Percentiles rank a stretch among this genome's conserved stretches.
phyloP scores from a whole-genome alignment of 163 green algal species.

The Coccomyxa subellipsoidea region DNA sequence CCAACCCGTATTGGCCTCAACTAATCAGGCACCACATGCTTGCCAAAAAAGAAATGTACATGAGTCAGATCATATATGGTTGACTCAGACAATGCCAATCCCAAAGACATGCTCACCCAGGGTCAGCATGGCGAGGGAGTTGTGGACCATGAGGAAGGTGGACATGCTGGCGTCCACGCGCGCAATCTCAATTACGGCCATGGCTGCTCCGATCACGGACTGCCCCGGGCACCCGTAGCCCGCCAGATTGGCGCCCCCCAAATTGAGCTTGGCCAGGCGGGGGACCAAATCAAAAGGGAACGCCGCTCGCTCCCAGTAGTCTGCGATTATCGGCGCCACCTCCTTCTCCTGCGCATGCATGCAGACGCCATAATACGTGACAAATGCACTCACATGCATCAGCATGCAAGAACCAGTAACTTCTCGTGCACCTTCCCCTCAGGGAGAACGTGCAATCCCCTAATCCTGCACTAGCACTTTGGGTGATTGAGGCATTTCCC shows the following conservation, averaged over 20 bases:
- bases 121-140: constrained; percentile 82
- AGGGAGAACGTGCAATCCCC: too few relatives aligned
- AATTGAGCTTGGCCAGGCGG: constrained; percentile 59
- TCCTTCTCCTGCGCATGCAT: constrained; percentile 64
- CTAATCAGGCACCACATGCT: not conserved
- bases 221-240: constrained; percentile 70
- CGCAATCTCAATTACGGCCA: constrained; percentile 75
- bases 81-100: not conserved
- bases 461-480: too few relatives aligned
- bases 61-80: not conserved
- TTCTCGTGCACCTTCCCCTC: too few relatives aligned
- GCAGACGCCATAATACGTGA: too few relatives aligned
- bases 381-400: too few relatives aligned
- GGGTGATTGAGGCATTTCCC: too few relatives aligned
- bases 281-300: constrained; percentile 77
- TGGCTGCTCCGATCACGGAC: constrained; percentile 38
- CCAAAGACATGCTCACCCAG: constrained; percentile 54
- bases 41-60: not conserved
- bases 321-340: constrained; percentile 80
- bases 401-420: not conserved
- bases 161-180: constrained; percentile 83
- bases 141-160: constrained; percentile 94
- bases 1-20: too few relatives aligned
- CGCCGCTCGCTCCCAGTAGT: constrained; percentile 88
- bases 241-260: constrained; percentile 74